Base-by-base conservation (phyloP, 148 eudicot species). In the Agrostemma githago region DNA sequence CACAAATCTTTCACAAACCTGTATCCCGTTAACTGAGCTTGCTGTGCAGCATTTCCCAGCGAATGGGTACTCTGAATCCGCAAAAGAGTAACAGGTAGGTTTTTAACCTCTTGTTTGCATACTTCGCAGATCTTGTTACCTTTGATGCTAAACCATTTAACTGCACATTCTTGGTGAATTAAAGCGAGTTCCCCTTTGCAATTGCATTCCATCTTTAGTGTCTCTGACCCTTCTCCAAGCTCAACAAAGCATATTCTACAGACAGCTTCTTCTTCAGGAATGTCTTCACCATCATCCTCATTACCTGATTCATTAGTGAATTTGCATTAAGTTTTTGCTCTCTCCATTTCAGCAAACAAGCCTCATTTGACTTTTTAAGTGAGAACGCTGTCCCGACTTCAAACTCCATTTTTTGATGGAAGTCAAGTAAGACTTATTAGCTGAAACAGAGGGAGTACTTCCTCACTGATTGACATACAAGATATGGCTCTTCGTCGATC, bases 111-210 rank as follows among this genome's bases (percentile, higher is more conserved):
- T 89, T 89, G 88, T 82, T 85, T 84, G 81, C 97, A 96, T 21
- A 96, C 89, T 34, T 96, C 99, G 81, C 99, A 96, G 53, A 85
- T 92, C 75, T 86, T 92, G 87, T 96, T 92, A 46, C 99, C 99
- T 87, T 88, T 92, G 70, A 96, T 88, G 87, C 92, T 96, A 82
- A 96, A 96, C 99, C 99, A 96, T 82, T 92, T 96, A 51, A 96
- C 80, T 41, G 92, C 97, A 70, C 99, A 96, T 80, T 89, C 97
- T 75, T 88, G 85, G 85, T 96, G 99, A 70, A 90, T 97, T 74
- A 96, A 79, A 43, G 99, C 97, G 71, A 96, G 94, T 69, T 90
- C 99, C 37, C 99, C 99, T 86, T 90, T 96, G 84, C 99, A 96
- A 84, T 86, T 84, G 43, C 99, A 96, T 81, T 96, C 99, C 97